A percentile compares a stretch with the other conserved stretches of the same genome.
Conservation (phyloP, 2,329 filamentous ascomycete genomes). For the Periglandula ipomoeae region DNA sequence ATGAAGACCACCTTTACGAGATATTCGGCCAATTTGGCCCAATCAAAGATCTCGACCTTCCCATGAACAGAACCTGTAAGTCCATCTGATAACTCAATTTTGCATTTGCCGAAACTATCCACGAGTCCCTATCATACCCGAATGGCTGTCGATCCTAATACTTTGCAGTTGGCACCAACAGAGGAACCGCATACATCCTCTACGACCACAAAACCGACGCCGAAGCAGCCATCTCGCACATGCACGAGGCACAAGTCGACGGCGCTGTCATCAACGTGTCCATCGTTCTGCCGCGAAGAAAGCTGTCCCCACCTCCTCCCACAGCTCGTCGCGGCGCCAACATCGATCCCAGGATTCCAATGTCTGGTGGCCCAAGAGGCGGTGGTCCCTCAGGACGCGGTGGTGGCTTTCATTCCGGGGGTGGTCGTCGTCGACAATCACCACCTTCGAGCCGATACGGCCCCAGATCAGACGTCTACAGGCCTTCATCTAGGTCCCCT, state of each 20-base stretch:
- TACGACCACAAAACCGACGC: slow-evolving; percentile 70
- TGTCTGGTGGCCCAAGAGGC: slow-evolving; percentile 22
- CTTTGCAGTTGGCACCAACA: slow-evolving; percentile 67
- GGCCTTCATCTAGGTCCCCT: slow-evolving; percentile 46
- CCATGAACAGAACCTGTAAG: slow-evolving; percentile 78
- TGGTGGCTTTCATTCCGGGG: slow-evolving; percentile 23
- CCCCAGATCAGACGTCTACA: slow-evolving; percentile 47
- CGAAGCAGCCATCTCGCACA: slow-evolving; percentile 82
- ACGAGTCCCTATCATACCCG: no score
- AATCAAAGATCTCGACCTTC: slow-evolving; percentile 81
- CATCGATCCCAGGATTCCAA: slow-evolving; percentile 39
- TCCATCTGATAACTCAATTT: no score
- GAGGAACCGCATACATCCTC: slow-evolving; percentile 87
- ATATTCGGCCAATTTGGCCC: slow-evolving; percentile 85
- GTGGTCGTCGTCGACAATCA: slow-evolving; percentile 28
- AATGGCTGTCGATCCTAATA: no score
- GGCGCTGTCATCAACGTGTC: slow-evolving; percentile 76
- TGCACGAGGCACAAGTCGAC: slow-evolving; percentile 96
- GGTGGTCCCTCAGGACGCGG: slow-evolving; percentile 17
- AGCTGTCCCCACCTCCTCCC: slow-evolving; percentile 73
- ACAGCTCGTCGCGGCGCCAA: slow-evolving; percentile 54
- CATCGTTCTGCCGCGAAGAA: slow-evolving; percentile 75
- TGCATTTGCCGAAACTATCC: no score
- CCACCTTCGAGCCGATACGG: slow-evolving; percentile 29
- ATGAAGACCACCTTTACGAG: slow-evolving; percentile 76